Conservation (phyloP, 2,329 filamentous ascomycete genomes). For the Sporothrix pseudoabietina region DNA sequence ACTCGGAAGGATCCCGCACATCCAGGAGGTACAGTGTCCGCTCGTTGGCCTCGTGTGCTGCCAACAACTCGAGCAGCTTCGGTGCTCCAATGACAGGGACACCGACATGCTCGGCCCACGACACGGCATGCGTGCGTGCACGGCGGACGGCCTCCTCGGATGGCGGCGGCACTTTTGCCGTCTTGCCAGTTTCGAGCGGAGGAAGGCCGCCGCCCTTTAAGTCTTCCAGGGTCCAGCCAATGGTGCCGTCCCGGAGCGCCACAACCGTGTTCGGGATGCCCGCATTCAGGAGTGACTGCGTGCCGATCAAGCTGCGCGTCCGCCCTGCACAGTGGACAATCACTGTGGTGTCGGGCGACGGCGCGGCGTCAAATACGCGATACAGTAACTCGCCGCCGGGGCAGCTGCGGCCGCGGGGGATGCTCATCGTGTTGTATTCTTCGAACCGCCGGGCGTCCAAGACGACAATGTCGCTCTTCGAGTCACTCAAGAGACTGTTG, state of each 20-base stretch:
- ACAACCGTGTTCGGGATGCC: conserved; percentile 24
- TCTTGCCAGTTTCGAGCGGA: conserved; percentile 27
- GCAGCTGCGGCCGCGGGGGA: conserved; percentile 28
- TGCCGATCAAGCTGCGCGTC: conserved; percentile 25
- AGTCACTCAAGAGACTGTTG: neutral
- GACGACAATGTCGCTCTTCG: conserved; percentile 6
- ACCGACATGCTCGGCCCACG: conserved; percentile 25
- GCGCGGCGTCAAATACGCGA: conserved; percentile 26
- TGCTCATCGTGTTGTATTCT: conserved; percentile 31
- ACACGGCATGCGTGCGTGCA: conserved; percentile 8
- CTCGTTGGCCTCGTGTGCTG: neutral
- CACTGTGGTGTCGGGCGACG: conserved; percentile 25
- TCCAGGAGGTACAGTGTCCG: conserved; percentile 26
- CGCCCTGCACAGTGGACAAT: conserved; percentile 28
- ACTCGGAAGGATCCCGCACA: conserved; percentile 27
- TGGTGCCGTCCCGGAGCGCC: conserved; percentile 26
- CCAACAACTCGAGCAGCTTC: conserved; percentile 5
- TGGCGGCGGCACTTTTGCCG: conserved; percentile 13
- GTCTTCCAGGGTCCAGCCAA: conserved; percentile 26
- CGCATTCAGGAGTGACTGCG: conserved; percentile 25
- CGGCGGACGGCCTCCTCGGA: neutral
- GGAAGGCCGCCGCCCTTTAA: neutral
- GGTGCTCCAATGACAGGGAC: conserved; percentile 1
- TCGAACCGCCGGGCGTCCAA: conserved; percentile 25
- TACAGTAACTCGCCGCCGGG: conserved; percentile 29